Conservation (phyloP, 257 asterid genomes). For the Fraxinus excelsior region DNA sequence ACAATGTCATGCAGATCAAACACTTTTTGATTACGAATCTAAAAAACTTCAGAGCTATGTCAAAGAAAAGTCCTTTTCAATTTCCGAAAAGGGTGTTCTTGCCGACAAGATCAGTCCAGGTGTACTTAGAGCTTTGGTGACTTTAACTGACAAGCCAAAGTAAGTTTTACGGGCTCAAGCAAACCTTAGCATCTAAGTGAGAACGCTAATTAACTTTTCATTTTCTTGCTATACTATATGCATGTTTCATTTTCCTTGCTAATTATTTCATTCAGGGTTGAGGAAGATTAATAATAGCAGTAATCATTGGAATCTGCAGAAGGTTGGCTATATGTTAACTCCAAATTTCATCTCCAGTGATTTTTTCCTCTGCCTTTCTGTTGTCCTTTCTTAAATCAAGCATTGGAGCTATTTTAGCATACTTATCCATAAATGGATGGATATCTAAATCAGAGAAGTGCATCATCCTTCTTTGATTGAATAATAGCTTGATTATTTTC, state of each 20-base stretch:
- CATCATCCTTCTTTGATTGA: not conserved
- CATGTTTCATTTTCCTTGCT: constrained; percentile 12
- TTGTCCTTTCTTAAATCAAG: not conserved
- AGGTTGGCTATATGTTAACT: not conserved
- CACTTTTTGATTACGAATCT: constrained; percentile 69
- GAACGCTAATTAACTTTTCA: not conserved
- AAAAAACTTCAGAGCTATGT: constrained; percentile 86
- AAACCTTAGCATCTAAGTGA: constrained; percentile 6
- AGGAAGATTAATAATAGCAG: constrained; percentile 33
- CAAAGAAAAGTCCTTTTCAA: constrained; percentile 73
- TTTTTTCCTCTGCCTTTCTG: constrained; percentile 5
- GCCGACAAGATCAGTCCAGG: constrained; percentile 81
- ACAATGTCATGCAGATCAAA: constrained; percentile 63
- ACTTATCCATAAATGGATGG: not conserved
- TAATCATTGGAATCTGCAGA: not conserved
- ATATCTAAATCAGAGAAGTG: not conserved
- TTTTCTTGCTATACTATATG: not conserved
- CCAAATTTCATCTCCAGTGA: not conserved
- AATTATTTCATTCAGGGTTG: constrained; percentile 38
- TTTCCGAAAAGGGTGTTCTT: constrained; percentile 80
- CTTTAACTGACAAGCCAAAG: constrained; percentile 70
- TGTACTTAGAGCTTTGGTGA: constrained; percentile 80
- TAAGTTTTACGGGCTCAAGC: constrained; percentile 28
- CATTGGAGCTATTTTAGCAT: not conserved
- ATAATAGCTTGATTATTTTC: not conserved